Evolutionary conservation across 345 rosid genomes (phyloP).

Genomic region (Gossypium arboreum): DNA sequence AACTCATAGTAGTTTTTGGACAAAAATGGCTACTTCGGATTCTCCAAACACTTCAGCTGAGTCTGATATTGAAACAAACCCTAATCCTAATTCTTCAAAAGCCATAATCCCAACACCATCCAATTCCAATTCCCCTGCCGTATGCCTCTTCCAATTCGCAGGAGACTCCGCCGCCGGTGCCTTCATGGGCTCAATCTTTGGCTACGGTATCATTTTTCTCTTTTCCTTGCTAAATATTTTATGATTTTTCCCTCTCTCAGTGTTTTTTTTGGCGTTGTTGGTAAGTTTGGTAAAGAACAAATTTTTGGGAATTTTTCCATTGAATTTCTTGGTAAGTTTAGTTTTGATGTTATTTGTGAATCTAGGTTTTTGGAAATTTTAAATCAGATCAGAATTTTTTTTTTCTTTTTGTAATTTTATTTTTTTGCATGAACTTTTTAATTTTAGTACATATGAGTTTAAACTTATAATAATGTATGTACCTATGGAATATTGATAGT

Average conservation of each 20-base stretch:
- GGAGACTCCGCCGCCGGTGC: slow-evolving; percentile 88
- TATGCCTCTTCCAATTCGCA: slow-evolving; percentile 67
- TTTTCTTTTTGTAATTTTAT: background rate
- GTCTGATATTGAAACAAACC: slow-evolving; percentile 14
- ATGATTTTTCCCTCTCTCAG: background rate
- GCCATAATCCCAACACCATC: slow-evolving; percentile 36
- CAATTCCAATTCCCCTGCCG: slow-evolving; percentile 40
- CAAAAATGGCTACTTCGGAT: slow-evolving; percentile 42
- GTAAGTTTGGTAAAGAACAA: background rate
- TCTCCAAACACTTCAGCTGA: slow-evolving; percentile 34
- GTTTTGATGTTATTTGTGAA: background rate
- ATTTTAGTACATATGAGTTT: background rate
- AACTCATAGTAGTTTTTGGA: background rate
- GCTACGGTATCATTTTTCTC: slow-evolving; percentile 48
- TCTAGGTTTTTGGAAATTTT: background rate
- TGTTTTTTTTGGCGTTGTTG: background rate
- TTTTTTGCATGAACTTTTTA: background rate
- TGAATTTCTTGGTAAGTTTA: background rate
- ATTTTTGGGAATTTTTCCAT: background rate
- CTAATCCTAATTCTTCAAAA: slow-evolving; percentile 29
- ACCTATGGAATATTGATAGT: background rate
- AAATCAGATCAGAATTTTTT: background rate
- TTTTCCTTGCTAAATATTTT: background rate
- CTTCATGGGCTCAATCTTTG: slow-evolving; percentile 80
- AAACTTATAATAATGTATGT: background rate